A percentile compares a stretch with the other conserved stretches of the same genome.
Conservation (phyloP, 192 early-diverging fungal genomes). For the Radiomyces spectabilis region DNA sequence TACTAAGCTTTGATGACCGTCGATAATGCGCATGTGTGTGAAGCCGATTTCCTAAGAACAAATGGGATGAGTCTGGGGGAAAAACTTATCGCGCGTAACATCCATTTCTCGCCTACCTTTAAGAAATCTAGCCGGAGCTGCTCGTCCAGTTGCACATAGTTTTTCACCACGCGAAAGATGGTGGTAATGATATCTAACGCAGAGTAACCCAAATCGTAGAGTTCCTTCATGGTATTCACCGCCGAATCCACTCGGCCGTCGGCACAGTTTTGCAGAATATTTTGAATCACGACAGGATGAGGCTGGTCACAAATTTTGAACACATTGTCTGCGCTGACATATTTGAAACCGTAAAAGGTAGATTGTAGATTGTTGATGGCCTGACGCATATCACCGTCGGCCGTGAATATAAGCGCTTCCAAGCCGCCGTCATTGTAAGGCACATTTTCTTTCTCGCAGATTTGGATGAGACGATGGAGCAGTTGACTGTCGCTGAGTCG, state of each 20-base stretch:
- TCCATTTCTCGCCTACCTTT: slow-evolving; percentile 37
- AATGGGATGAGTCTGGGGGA: too few relatives aligned
- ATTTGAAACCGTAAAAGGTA: slow-evolving; percentile 78
- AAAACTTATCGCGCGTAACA: neutral
- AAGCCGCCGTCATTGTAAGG: slow-evolving; percentile 82
- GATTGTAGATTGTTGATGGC: slow-evolving; percentile 96
- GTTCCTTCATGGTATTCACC: slow-evolving; percentile 50
- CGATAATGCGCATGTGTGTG: slow-evolving; percentile 87
- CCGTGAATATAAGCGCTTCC: slow-evolving; percentile 90
- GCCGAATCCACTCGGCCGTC: slow-evolving; percentile 66
- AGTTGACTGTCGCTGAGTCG: slow-evolving; percentile 77
- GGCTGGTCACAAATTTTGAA: slow-evolving; percentile 98
- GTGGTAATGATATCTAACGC: slow-evolving; percentile 88
- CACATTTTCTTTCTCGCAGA: slow-evolving; percentile 80
- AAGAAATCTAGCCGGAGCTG: slow-evolving; percentile 80
- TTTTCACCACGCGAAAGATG: slow-evolving; percentile 85
- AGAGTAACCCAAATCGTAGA: slow-evolving; percentile 84
- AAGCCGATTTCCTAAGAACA: slow-evolving; percentile 88
- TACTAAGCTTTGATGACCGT: slow-evolving; percentile 77
- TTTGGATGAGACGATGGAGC: slow-evolving; percentile 69
- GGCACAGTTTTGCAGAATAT: slow-evolving; percentile 68
- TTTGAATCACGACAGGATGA: slow-evolving; percentile 73
- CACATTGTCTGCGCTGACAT: slow-evolving; percentile 83
- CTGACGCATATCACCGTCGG: slow-evolving; percentile 98
- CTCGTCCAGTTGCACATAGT: slow-evolving; percentile 66